These are phyloP conservation scores for Globisporangium camurandrum DNA, from an alignment of 352 stramenopile genomes.

Conservation along the genomic window DNA sequence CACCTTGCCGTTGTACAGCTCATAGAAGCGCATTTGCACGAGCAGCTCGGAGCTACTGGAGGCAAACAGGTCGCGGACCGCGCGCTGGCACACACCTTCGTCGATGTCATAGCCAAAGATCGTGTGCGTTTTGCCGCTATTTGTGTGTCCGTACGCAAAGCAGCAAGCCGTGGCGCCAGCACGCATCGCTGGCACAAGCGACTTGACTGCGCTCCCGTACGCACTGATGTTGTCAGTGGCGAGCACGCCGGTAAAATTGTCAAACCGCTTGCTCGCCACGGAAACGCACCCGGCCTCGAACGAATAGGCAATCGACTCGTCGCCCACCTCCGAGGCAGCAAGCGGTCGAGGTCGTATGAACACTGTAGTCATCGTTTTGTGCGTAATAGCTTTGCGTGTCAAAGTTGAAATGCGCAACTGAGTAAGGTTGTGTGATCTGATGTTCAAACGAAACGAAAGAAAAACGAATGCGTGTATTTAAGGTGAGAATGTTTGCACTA, in stretches of 20 bases:
- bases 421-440: too few relatives aligned
- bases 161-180: constrained; percentile 33
- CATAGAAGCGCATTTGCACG: constrained; percentile 46
- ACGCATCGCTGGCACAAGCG: constrained; percentile 20
- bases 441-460: too few relatives aligned
- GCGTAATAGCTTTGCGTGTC: too few relatives aligned
- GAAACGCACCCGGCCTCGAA: background rate
- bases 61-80: constrained; percentile 28
- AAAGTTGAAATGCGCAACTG: too few relatives aligned
- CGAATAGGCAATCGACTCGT: background rate
- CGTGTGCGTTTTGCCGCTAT: constrained; percentile 56
- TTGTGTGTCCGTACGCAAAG: constrained; percentile 55
- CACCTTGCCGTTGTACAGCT: constrained; percentile 53
- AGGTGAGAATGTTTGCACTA: too few relatives aligned
- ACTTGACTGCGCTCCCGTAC: constrained; percentile 22
- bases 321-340: background rate
- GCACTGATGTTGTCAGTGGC: constrained; percentile 23
- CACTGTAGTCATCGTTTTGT: background rate
- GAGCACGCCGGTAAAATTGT: constrained; percentile 26
- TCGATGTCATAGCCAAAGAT: constrained; percentile 48
- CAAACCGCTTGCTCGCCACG: constrained; percentile 18
- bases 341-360: background rate
- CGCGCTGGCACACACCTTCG: constrained; percentile 29
- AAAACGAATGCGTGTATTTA: too few relatives aligned
- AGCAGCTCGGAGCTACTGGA: constrained; percentile 9